Percentiles rank a stretch among this genome's conserved stretches.
Conservation (phyloP, 345 rosid genomes). For the Nasturtium officinale region DNA sequence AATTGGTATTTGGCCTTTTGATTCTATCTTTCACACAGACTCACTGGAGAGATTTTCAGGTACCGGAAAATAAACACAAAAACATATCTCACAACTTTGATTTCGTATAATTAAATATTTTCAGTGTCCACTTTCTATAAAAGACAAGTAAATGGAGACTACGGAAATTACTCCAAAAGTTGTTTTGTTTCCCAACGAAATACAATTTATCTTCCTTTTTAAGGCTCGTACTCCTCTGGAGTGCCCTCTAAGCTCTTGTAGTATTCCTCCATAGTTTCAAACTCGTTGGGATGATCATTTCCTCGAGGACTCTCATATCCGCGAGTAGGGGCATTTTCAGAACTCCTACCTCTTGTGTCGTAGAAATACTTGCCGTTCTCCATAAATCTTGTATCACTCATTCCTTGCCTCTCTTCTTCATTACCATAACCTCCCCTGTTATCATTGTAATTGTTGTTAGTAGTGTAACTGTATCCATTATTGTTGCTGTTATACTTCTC, state of each 20-base stretch:
- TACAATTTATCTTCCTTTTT: not conserved
- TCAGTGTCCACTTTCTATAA: conserved; percentile 19
- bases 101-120: conserved; percentile 11
- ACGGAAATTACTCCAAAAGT: conserved; percentile 21
- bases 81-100: conserved; percentile 32
- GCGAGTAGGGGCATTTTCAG: conserved; percentile 24
- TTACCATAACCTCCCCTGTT: conserved; percentile 39
- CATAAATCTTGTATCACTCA: conserved; percentile 64
- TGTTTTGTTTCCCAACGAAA: conserved; percentile 13
- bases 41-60: not conserved
- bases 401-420: conserved; percentile 53
- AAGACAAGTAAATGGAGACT: conserved; percentile 23
- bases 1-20: not conserved
- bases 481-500: conserved; percentile 27
- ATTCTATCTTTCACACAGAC: not conserved
- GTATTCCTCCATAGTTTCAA: conserved; percentile 62
- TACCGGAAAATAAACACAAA: no score
- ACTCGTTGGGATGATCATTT: conserved; percentile 45
- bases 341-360: conserved; percentile 29
- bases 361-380: conserved; percentile 53
- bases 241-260: conserved; percentile 46
- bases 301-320: conserved; percentile 26
- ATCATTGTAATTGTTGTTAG: conserved; percentile 24
- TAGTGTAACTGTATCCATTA: conserved; percentile 34
- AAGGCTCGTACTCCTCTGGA: conserved; percentile 54